A percentile compares a stretch with the other conserved stretches of the same genome.
phyloP scores from a whole-genome alignment of 1,284 basidiomycete genomes.

The Tetrapyrgos nigripes region DNA sequence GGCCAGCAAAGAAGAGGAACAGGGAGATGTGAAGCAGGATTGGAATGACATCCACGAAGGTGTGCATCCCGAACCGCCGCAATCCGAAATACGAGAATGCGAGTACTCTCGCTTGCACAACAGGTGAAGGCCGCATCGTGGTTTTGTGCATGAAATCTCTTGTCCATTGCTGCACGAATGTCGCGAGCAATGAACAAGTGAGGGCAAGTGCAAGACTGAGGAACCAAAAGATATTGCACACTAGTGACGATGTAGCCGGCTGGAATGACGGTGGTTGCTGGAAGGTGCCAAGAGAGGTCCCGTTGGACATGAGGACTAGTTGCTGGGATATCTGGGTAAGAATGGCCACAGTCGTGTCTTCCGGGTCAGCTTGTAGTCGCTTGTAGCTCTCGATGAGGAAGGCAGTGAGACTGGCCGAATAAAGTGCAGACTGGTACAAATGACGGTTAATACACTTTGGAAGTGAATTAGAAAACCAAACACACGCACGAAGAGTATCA shows the following conservation, averaged over 20 bases:
- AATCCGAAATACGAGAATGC: neutral
- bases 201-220: neutral
- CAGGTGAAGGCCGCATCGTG: neutral
- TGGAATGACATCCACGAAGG: neutral
- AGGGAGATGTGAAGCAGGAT: neutral
- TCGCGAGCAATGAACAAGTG: neutral
- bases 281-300: neutral
- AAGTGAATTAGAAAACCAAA: too few relatives aligned
- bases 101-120: neutral
- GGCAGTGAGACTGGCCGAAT: neutral
- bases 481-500: neutral
- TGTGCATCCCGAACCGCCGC: neutral
- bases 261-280: neutral
- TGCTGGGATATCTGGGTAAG: neutral
- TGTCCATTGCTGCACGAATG: neutral
- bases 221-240: neutral
- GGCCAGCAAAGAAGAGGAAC: neutral
- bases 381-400: neutral
- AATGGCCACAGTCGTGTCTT: neutral
- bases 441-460: neutral
- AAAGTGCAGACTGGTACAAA: neutral
- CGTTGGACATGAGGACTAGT: neutral
- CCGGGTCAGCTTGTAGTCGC: neutral
- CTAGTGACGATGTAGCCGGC: neutral
- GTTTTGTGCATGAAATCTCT: neutral